Evolutionary conservation across 2,329 filamentous ascomycete species (phyloP), one percentile per base, ranked within the genome.

Genomic region (Diaporthe caulivora): DNA sequence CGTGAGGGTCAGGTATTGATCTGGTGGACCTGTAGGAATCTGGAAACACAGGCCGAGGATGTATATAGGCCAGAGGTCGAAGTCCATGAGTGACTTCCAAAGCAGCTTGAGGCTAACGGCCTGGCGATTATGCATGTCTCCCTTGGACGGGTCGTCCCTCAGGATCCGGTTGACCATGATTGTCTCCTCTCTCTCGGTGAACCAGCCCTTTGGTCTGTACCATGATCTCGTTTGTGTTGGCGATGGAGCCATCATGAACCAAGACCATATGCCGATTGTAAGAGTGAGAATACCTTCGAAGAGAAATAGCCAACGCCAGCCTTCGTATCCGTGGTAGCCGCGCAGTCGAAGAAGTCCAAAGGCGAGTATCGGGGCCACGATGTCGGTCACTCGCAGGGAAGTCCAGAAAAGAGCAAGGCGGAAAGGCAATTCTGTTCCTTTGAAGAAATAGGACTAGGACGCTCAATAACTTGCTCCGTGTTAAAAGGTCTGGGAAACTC

Each of bases 41-140:
- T 85, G 83, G 60, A 84, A 85, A 0, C 84, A 79, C 1, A 89
- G 77, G 1, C 87, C 87, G 21, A 89, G 82, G 6, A 86, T 68
- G 74, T 91, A 91, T 9, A 90, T 78, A 0, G 88, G 88, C 87
- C 87, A 91, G 72, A 91, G 82, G 74, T 91, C 87, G 72, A 88
- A 91, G 76, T 91, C 89, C 2, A 80, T 82, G 9, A 90, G 77
- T 5, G 86, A 84, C 21, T 85, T 78, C 84, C 86, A 88, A 1
- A 90, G 83, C 3, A 85, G 81, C 11, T 80, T 81, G 2, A 82
- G 81, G 0, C 85, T 87, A n/a, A 91, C 82, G 0, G 86, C 77
- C 29, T 90, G 84, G 8, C 89, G 85, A 72, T 90, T 91, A 77
- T 90, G 87, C 87, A 91, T 90, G 65, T 86, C 85, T 49, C 86